Evolutionary conservation across 192 early-diverging fungal genomes (phyloP), one percentile per base, ranked within the genome.

Genomic region (Paraglomus brasilianum): DNA sequence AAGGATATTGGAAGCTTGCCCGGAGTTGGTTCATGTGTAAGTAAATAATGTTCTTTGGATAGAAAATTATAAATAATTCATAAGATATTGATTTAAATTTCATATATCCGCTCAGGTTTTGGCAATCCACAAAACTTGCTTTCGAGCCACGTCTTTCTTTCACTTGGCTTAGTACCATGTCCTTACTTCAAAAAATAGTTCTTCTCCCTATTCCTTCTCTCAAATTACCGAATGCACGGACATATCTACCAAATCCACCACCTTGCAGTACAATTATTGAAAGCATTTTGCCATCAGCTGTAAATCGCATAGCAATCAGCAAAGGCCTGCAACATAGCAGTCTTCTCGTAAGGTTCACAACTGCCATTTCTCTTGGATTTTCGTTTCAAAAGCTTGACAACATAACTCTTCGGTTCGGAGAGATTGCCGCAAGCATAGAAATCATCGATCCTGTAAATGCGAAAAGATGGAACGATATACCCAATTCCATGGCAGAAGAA

Each of bases 101-200:
- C 9, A 38, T 58, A 39, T 19, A 13, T 17, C 11, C 36, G 7
- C 42, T 52, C 68, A 91, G 89, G 10, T 91, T 80, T 65, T 93
- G 89, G 90, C 74, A 81, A 68, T 72, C 77, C 17, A 72, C 75
- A 6, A 74, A 73, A 14, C 64, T 91, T 38, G 87, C 88, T 19
- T 84, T 90, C 72, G 92, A 95, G 19, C 91, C 91, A 15, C 83
- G 89, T 22, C 74, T 85, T 10, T 89, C 87, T 4, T 74, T 77
- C 2, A 83, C 86, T 55, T 95, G 89, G 87, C 60, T 93, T n/a
- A 82, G 84, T 5, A 95, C 91, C 66, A 87, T 92, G 78, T 86
- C 91, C 3, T 64, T 93, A 2, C 77, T 86, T 4, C 85, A 87
- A 51, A 91, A 88, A 36, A 79, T 91, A 47, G 86, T 93, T 14